These are phyloP conservation scores for Massarina eburnea DNA, from an alignment of 2,329 filamentous ascomycete species.

Conservation along the genomic window DNA sequence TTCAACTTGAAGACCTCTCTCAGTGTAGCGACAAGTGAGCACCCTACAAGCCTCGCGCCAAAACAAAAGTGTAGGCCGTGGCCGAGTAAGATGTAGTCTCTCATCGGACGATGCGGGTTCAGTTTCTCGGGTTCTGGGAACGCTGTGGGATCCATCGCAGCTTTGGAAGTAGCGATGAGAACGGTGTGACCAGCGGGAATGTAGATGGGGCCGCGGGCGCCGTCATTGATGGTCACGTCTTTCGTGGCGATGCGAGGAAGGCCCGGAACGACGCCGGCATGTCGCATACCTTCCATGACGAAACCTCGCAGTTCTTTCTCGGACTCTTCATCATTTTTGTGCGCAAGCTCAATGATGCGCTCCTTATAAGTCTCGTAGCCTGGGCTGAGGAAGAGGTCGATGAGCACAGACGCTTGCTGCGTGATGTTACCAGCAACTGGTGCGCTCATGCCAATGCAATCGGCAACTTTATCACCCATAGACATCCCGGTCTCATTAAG, in stretches of 20 bases:
- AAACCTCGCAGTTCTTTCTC: constrained; percentile 61
- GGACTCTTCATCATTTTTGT: constrained; percentile 51
- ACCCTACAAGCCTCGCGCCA: constrained; percentile 31
- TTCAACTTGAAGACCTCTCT: constrained; percentile 38
- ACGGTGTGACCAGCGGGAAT: constrained; percentile 45
- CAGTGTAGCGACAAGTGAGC: constrained; percentile 31
- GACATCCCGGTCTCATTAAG: constrained; percentile 50
- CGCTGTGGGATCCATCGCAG: constrained; percentile 35
- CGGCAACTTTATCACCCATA: constrained; percentile 52
- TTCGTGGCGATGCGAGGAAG: constrained; percentile 52
- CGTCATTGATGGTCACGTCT: constrained; percentile 53
- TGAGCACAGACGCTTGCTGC: constrained; percentile 56
- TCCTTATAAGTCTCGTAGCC: constrained; percentile 55
- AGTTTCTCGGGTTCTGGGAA: constrained; percentile 37
- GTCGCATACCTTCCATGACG: constrained; percentile 58
- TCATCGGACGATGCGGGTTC: constrained; percentile 41
- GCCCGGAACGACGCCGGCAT: constrained; percentile 55
- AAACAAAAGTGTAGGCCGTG: constrained; percentile 40
- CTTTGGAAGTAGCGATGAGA: constrained; percentile 46
- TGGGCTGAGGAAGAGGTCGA: constrained; percentile 55
- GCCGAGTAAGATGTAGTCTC: constrained; percentile 35
- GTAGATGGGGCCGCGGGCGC: constrained; percentile 49
- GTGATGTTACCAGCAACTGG: constrained; percentile 56
- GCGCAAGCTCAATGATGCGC: constrained; percentile 54
- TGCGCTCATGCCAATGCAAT: constrained; percentile 54